phyloP scores from a whole-genome alignment of 179 eudicot genomes.

The Beta macrorhiza region DNA sequence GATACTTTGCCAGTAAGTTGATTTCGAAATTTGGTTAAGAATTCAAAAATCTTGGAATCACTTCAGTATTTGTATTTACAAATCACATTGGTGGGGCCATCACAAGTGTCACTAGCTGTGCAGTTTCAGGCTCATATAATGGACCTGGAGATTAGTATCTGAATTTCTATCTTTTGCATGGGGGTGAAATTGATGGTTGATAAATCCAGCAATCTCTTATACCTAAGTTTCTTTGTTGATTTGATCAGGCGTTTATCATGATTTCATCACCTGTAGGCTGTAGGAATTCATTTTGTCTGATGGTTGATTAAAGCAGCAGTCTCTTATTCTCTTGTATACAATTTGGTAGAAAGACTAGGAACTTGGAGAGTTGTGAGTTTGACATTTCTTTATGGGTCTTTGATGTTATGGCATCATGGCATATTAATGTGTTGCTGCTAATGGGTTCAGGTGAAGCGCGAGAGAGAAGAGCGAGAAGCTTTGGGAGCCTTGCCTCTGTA shows the following conservation, averaged over 20 bases:
- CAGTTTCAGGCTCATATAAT: not conserved
- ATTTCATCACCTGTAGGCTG: too few relatives aligned
- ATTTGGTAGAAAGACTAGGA: not conserved
- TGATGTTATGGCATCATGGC: not conserved
- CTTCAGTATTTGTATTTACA: too few relatives aligned
- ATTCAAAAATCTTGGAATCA: too few relatives aligned
- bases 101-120: not conserved
- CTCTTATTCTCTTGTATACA: not conserved
- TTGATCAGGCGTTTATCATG: too few relatives aligned
- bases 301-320: too few relatives aligned
- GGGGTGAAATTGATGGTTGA: not conserved
- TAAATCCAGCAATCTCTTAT: not conserved
- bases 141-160: not conserved
- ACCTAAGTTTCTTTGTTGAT: too few relatives aligned
- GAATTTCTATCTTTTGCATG: too few relatives aligned
- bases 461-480: conserved; percentile 69
- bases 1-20: too few relatives aligned
- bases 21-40: not conserved
- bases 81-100: too few relatives aligned
- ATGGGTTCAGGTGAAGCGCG: conserved; percentile 53
- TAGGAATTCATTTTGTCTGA: too few relatives aligned
- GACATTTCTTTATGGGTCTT: not conserved
- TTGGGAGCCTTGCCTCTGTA: conserved; percentile 70
- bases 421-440: not conserved
- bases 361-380: not conserved